Evolutionary conservation across 768 basidiomycete species (phyloP), one percentile per base, ranked within the genome.

Genomic region (Boletus vinaceobasis): DNA sequence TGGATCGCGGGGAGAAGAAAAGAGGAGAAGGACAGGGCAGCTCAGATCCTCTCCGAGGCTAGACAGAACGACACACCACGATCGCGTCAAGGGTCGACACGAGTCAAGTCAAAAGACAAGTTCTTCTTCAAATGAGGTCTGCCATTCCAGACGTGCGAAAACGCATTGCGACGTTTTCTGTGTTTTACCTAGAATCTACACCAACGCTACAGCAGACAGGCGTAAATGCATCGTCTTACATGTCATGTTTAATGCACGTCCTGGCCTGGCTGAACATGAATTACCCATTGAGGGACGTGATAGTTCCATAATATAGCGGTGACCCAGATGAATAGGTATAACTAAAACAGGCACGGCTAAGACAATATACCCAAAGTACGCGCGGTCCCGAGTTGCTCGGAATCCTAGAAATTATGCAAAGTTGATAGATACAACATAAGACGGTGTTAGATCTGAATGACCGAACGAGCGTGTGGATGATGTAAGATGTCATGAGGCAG

Each of bases 51-150:
- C 44, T 51, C 61, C 40, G 63, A 61, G 43, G 38, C 61, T 40
- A 39, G 52, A 47, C 60, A 59, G 43, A n/a, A 58, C 43, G 53
- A 53, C 56, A 47, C 47, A 53, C 48, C 51, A 1, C 58, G 38
- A n/a, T 39, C 59, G 7, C 58, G 33, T 58, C 60, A 50, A 27
- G 37, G 32, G 38, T 48, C 59, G 27, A 64, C 61, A 37, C 69
- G 70, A 52, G 52, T 67, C 62, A 62, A 62, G 50, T 40, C 63
- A 53, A 64, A 59, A 40, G 74, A 78, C 65, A 68, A 64, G 40
- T 68, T 81, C 43, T 74, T 76, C 50, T 79, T 81, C 68, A 66
- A 64, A 54, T 80, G 63, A 70, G 59, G 23, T 49, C 33, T 40
- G 14, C 43, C 14, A 40, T 27, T 40, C 42, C 29, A 29, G 54